phyloP scores from a whole-genome alignment of 345 rosid species.

The Passiflora organensis region DNA sequence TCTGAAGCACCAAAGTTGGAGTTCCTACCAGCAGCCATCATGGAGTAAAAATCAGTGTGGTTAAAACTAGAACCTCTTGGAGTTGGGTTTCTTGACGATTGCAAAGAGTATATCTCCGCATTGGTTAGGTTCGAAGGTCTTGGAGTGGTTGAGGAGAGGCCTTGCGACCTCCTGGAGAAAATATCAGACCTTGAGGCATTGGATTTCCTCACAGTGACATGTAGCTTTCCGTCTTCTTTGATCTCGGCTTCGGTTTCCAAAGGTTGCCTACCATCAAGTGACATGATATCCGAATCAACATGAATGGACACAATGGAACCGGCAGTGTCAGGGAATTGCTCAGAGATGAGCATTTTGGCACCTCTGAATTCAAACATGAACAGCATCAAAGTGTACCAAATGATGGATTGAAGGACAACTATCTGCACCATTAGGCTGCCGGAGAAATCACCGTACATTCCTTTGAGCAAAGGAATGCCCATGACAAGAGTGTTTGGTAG shows the following conservation, averaged over 20 bases:
- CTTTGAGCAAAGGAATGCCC: constrained; percentile 89
- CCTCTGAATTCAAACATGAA: constrained; percentile 90
- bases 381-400: constrained; percentile 91
- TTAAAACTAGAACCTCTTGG: constrained; percentile 94
- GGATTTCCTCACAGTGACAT: constrained; percentile 80
- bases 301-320: constrained; percentile 88
- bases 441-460: constrained; percentile 70
- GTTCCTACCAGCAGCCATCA: constrained; percentile 79
- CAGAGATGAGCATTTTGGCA: constrained; percentile 77
- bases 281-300: constrained; percentile 84
- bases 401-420: constrained; percentile 90
- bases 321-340: constrained; percentile 93
- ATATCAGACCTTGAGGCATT: constrained; percentile 71
- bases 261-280: constrained; percentile 71
- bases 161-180: constrained; percentile 54
- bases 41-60: constrained; percentile 75
- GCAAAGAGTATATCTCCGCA: constrained; percentile 86
- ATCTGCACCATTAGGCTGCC: constrained; percentile 92
- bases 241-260: constrained; percentile 83
- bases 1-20: constrained; percentile 77
- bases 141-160: constrained; percentile 59
- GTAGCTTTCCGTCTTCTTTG: constrained; percentile 84
- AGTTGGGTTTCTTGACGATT: constrained; percentile 70
- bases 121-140: constrained; percentile 87
- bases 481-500: constrained; percentile 91